phyloP scores from a whole-genome alignment of 768 basidiomycete genomes.

The Collybia sp. region DNA sequence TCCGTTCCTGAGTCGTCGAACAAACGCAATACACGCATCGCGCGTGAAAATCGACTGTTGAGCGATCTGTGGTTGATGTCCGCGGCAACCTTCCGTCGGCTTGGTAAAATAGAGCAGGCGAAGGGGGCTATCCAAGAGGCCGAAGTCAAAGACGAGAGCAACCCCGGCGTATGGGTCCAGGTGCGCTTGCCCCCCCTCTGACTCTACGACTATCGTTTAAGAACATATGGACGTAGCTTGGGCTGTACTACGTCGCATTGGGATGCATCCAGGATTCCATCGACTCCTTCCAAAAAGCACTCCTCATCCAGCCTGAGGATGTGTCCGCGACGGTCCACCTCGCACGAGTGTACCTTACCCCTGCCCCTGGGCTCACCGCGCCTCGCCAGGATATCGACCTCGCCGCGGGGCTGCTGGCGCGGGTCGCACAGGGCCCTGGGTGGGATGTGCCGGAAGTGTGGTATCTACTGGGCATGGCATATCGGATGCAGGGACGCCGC shows the following conservation, averaged over 20 bases:
- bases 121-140: constrained; percentile 93
- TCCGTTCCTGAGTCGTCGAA: constrained; percentile 24
- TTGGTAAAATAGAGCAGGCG: constrained; percentile 87
- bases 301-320: constrained; percentile 82
- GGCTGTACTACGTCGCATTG: constrained; percentile 63
- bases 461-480: constrained; percentile 85
- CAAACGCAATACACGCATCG: constrained; percentile 37
- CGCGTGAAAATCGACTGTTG: constrained; percentile 63
- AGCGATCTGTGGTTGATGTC: constrained; percentile 92
- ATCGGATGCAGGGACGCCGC: constrained; percentile 67
- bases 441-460: constrained; percentile 96
- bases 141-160: constrained; percentile 80
- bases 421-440: constrained; percentile 71
- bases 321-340: constrained; percentile 77
- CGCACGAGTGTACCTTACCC: constrained; percentile 61
- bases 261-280: constrained; percentile 59
- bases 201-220: neutral
- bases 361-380: constrained; percentile 10
- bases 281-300: constrained; percentile 79
- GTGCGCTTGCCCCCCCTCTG: constrained; percentile 34
- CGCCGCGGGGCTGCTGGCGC: constrained; percentile 74
- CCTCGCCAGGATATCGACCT: constrained; percentile 59
- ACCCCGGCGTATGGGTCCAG: constrained; percentile 93
- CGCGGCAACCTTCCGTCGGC: constrained; percentile 87
- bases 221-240: constrained; percentile 46